Percentiles rank a stretch among this genome's conserved stretches.
Conservation (phyloP, 257 asterid genomes). For the Phtheirospermum japonicum region DNA sequence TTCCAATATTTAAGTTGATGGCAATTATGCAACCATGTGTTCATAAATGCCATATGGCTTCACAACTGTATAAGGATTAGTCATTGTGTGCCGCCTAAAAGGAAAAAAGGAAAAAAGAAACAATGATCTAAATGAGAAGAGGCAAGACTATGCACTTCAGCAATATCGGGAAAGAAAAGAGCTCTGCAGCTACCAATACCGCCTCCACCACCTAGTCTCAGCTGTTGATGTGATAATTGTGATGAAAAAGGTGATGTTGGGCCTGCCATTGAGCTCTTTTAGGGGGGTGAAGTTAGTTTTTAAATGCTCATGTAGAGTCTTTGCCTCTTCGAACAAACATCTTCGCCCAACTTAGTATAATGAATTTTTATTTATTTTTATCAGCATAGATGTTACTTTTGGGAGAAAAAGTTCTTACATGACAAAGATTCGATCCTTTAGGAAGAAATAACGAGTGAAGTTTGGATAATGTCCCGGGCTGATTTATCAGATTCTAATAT, state of each 20-base stretch:
- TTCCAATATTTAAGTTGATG: no score
- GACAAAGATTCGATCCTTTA: no score
- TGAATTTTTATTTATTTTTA: not conserved
- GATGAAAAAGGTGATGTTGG: not conserved
- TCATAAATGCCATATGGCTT: no score
- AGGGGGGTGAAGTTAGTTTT: not conserved
- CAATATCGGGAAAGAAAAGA: not conserved
- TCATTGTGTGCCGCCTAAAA: no score
- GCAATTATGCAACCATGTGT: no score
- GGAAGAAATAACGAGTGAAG: no score
- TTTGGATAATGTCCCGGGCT: no score
- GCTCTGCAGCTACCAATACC: not conserved
- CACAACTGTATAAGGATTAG: no score
- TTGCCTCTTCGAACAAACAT: not conserved
- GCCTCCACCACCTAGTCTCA: slow-evolving; percentile 13
- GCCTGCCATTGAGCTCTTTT: not conserved
- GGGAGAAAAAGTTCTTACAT: not conserved
- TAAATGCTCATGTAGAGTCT: not conserved
- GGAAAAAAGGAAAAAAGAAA: no score
- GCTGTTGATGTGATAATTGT: slow-evolving; percentile 1
- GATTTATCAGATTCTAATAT: no score
- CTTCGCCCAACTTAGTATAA: slow-evolving; percentile 3
- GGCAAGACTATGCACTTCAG: not conserved
- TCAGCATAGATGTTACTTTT: not conserved
- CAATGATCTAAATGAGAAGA: no score